Evolutionary conservation across 1,139 yeast species (phyloP).

Genomic region (Yamadazyma blattariae): DNA sequence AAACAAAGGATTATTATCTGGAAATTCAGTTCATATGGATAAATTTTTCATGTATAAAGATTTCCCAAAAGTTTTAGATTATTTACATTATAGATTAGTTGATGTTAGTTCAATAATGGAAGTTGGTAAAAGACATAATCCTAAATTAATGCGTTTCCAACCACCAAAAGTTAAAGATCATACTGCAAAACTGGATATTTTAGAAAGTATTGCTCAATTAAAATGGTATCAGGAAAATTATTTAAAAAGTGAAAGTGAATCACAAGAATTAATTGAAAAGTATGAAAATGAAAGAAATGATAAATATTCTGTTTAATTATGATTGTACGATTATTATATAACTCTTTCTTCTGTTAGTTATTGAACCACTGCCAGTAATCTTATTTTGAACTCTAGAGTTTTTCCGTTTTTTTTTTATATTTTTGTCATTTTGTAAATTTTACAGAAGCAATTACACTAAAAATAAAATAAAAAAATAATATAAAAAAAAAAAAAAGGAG

Average conservation of each 20-base stretch:
- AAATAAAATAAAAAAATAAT: too few species aligned
- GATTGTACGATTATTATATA: too few species aligned
- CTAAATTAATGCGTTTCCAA: slow-evolving; percentile 47
- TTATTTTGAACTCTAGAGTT: too few species aligned
- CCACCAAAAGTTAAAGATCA: slow-evolving; percentile 72
- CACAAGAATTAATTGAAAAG: slow-evolving; percentile 14
- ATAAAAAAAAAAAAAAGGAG: neutral
- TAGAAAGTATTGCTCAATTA: slow-evolving; percentile 84
- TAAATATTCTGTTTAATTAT: neutral
- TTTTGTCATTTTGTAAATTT: too few species aligned
- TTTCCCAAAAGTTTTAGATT: slow-evolving; percentile 71
- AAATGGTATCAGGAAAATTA: slow-evolving; percentile 74
- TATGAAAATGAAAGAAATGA: slow-evolving; percentile 1
- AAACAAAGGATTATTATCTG: slow-evolving; percentile 71
- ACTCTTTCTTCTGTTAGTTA: too few species aligned
- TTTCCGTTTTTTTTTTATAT: too few species aligned
- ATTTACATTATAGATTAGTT: slow-evolving; percentile 77
- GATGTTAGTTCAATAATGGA: slow-evolving; percentile 89
- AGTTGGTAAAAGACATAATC: slow-evolving; percentile 74
- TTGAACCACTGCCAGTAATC: too few species aligned
- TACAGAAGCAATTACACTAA: too few species aligned
- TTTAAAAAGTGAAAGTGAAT: slow-evolving; percentile 31
- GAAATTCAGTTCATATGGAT: slow-evolving; percentile 92
- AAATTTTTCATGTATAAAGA: slow-evolving; percentile 79
- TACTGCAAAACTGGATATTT: slow-evolving; percentile 84